phyloP scores from a whole-genome alignment of 2,329 filamentous ascomycete genomes.

The Trichoderma harzianum region DNA sequence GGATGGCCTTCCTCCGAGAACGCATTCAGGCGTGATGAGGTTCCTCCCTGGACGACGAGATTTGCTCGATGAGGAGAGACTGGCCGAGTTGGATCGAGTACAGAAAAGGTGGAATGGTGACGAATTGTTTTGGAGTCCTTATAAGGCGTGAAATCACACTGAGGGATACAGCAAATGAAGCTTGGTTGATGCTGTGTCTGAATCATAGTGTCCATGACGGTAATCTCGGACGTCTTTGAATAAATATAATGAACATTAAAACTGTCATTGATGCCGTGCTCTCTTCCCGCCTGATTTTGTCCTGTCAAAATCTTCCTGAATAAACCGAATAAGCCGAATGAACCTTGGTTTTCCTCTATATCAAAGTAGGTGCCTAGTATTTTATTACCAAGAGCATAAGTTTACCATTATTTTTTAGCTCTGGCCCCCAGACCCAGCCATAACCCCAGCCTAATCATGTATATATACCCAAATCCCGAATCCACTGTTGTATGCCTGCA shows the following conservation, averaged over 20 bases:
- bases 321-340: background rate
- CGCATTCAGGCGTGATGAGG: conserved; percentile 25
- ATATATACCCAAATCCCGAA: background rate
- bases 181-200: background rate
- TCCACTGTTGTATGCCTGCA: background rate
- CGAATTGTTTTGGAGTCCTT: conserved; percentile 29
- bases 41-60: conserved; percentile 23
- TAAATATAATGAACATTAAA: background rate
- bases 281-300: background rate
- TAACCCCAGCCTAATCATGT: background rate
- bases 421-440: background rate
- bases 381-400: background rate
- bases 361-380: background rate
- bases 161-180: background rate
- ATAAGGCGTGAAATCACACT: background rate
- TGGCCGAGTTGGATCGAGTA: conserved; percentile 21
- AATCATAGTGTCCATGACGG: background rate
- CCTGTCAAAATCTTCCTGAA: background rate
- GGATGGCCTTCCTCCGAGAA: conserved; percentile 8
- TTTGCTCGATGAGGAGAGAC: conserved; percentile 20
- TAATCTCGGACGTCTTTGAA: background rate
- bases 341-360: background rate
- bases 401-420: background rate
- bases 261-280: background rate
- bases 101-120: conserved; percentile 27